Evolutionary conservation across 169 alveolate species (phyloP).

Genomic region (Blepharisma undulans): DNA sequence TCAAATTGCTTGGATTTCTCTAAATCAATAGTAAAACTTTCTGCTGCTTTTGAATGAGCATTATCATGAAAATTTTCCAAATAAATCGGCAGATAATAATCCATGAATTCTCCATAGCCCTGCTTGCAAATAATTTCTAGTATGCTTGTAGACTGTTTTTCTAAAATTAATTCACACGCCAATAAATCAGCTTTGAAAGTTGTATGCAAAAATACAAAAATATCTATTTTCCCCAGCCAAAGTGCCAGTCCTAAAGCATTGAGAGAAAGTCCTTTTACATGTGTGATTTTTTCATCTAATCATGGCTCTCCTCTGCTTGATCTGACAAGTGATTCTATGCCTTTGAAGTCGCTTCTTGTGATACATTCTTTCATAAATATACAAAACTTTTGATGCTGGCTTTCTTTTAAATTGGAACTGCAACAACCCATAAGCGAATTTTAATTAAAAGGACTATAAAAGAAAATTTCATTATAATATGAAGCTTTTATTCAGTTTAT

Average conservation of each 20-base stretch:
- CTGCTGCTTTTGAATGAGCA: neutral
- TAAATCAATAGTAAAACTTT: neutral
- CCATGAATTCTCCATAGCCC: neutral
- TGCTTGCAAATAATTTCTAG: slow-evolving; percentile 19
- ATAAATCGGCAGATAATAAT: slow-evolving; percentile 38
- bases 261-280: neutral
- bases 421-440: neutral
- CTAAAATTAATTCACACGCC: neutral
- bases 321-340: neutral
- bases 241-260: slow-evolving; percentile 3
- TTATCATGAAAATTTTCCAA: neutral
- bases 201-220: neutral
- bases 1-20: neutral
- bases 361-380: neutral
- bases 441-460: neutral
- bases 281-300: neutral
- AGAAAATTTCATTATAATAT: neutral
- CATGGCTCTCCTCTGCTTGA: neutral
- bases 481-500: neutral
- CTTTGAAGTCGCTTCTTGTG: neutral
- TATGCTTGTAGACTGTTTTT: neutral
- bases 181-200: neutral
- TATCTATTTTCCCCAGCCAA: neutral
- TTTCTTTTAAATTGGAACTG: neutral
- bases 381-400: neutral